Percentiles rank a stretch among this genome's conserved stretches.
phyloP scores from a whole-genome alignment of 2,329 filamentous ascomycete species.

The Exophiala mesophila region DNA sequence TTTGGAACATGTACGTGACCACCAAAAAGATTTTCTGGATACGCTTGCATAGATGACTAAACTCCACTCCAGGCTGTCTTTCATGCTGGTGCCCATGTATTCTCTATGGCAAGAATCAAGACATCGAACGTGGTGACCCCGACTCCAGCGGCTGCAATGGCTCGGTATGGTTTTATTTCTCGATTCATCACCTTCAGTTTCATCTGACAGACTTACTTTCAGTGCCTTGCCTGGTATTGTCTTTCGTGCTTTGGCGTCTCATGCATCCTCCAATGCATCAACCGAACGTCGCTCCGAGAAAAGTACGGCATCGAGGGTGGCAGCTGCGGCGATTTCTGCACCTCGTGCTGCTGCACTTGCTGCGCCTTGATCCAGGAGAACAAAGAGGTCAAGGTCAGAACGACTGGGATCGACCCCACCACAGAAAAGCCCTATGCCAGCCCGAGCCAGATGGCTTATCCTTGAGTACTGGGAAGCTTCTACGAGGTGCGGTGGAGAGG shows the following conservation, averaged over 20 bases:
- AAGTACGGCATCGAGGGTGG: constrained; percentile 51
- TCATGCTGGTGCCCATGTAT: constrained; percentile 31
- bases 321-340: constrained; percentile 47
- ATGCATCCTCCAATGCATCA: constrained; percentile 47
- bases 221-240: constrained; percentile 35
- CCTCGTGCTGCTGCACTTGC: constrained; percentile 53
- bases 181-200: constrained; percentile 13
- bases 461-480: no score
- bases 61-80: constrained; percentile 26
- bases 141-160: constrained; percentile 30
- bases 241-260: constrained; percentile 30
- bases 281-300: constrained; percentile 51
- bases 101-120: constrained; percentile 31
- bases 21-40: not conserved
- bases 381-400: constrained; percentile 42
- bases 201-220: constrained; percentile 17
- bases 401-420: constrained; percentile 24
- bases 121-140: constrained; percentile 31
- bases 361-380: constrained; percentile 56
- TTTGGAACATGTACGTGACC: constrained; percentile 30
- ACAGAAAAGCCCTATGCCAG: constrained; percentile 21
- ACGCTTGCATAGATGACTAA: not conserved
- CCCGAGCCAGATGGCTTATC: constrained; percentile 19
- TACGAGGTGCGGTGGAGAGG: no score
- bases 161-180: no score